These are phyloP conservation scores for Clavispora carvajalis DNA, from an alignment of 805 yeast genomes.

Conservation along the genomic window DNA sequence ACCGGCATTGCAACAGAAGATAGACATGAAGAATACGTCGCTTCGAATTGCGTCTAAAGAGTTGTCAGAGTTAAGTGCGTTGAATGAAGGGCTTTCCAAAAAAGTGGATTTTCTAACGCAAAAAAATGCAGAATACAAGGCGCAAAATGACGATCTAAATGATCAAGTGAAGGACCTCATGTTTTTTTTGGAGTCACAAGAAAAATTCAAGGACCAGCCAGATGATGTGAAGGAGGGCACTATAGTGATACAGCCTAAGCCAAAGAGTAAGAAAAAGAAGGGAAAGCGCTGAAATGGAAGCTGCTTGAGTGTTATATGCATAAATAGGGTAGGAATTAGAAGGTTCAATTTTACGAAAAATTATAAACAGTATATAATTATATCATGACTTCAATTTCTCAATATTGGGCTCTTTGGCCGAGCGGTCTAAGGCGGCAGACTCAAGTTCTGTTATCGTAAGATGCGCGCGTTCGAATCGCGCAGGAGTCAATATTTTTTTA, in stretches of 20 bases:
- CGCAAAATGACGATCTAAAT: constrained; percentile 43
- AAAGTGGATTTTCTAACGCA: constrained; percentile 32
- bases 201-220: constrained; percentile 64
- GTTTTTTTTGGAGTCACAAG: constrained; percentile 72
- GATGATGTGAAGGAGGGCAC: constrained; percentile 73
- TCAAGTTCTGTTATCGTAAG: too few species aligned
- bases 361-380: too few species aligned
- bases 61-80: constrained; percentile 25
- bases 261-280: constrained; percentile 11
- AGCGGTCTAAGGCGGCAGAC: too few species aligned
- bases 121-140: constrained; percentile 23
- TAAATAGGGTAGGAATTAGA: background rate
- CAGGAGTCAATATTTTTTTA: too few species aligned
- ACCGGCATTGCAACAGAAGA: constrained; percentile 30
- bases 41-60: constrained; percentile 25
- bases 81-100: constrained; percentile 35
- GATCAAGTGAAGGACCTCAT: constrained; percentile 73
- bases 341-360: too few species aligned
- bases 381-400: too few species aligned
- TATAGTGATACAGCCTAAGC: constrained; percentile 38
- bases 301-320: too few species aligned
- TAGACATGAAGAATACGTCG: constrained; percentile 26
- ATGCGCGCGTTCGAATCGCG: too few species aligned
- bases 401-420: too few species aligned
- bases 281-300: constrained; percentile 7